Percentiles rank a stretch among this genome's conserved stretches.
These are phyloP conservation scores for Pichia inconspicua DNA, from an alignment of 1,139 yeast species.

Conservation along the genomic window DNA sequence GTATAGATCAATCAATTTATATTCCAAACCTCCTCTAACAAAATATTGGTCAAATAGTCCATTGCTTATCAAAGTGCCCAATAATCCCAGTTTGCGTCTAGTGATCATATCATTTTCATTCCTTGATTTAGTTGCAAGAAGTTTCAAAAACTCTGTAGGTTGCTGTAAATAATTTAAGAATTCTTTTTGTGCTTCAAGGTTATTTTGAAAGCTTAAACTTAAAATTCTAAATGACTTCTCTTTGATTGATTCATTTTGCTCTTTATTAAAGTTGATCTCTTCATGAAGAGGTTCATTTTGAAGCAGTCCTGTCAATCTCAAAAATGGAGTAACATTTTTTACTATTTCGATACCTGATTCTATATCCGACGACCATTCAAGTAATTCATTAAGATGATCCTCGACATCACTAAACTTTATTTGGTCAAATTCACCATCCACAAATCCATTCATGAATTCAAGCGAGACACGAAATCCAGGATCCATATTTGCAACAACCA, in stretches of 20 bases:
- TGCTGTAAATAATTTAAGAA: conserved; percentile 15
- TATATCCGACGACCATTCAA: conserved; percentile 57
- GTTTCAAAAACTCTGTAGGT: conserved; percentile 14
- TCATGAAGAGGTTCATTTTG: conserved; percentile 1
- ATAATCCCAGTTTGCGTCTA: conserved; percentile 23
- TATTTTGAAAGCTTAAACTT: conserved; percentile 60
- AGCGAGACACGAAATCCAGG: conserved; percentile 5
- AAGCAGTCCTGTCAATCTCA: conserved; percentile 22
- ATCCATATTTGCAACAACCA: conserved; percentile 7
- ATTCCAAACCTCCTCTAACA: conserved; percentile 7
- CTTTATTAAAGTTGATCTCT: conserved; percentile 7
- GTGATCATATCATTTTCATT: conserved; percentile 7
- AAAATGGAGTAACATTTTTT: conserved; percentile 18
- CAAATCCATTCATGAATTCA: conserved; percentile 5
- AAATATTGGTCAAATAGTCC: conserved; percentile 15
- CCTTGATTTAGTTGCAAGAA: conserved; percentile 8
- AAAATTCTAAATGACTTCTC: conserved; percentile 47
- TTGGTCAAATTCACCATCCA: background rate
- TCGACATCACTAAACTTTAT: conserved; percentile 3
- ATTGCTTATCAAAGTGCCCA: conserved; percentile 20
- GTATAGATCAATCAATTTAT: conserved; percentile 16
- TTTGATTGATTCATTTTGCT: conserved; percentile 23
- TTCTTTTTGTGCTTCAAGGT: conserved; percentile 49
- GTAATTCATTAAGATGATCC: conserved; percentile 40
- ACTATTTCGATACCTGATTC: conserved; percentile 48